Percentiles rank a stretch among this genome's conserved stretches.
These are phyloP conservation scores for Panaeolus cyanescens DNA, from an alignment of 768 basidiomycete genomes.

Conservation along the genomic window DNA sequence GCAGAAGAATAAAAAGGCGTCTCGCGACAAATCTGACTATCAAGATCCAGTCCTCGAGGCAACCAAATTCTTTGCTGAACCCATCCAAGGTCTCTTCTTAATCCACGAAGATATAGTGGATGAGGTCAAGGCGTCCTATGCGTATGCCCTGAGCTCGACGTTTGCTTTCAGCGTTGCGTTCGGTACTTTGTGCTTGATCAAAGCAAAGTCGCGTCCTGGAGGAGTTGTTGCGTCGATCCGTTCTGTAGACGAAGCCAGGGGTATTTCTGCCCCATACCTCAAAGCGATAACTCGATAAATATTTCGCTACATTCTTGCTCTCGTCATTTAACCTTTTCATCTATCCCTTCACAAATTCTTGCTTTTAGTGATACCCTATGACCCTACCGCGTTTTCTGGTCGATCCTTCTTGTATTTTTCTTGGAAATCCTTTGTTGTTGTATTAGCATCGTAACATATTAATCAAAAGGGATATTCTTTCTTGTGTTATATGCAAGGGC, in stretches of 20 bases:
- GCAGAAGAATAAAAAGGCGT: slow-evolving; percentile 12
- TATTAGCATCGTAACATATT: neutral
- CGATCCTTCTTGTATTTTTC: neutral
- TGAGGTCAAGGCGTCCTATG: slow-evolving; percentile 60
- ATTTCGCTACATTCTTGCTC: neutral
- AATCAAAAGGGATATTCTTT: too few species aligned
- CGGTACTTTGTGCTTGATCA: slow-evolving; percentile 51
- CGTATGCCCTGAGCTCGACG: slow-evolving; percentile 28
- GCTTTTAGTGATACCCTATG: too few species aligned
- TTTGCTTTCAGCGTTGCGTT: slow-evolving; percentile 64
- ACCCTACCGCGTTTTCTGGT: too few species aligned
- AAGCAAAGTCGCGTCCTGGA: slow-evolving; percentile 42
- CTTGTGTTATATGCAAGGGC: too few species aligned
- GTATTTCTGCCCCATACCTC: slow-evolving; percentile 28
- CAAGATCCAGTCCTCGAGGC: slow-evolving; percentile 26
- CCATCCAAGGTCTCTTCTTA: slow-evolving; percentile 24
- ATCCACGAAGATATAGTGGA: slow-evolving; percentile 36
- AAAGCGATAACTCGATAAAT: slow-evolving; percentile 21
- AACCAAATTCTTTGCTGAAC: slow-evolving; percentile 27
- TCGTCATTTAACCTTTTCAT: neutral
- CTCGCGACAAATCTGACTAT: slow-evolving; percentile 18
- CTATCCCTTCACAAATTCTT: neutral
- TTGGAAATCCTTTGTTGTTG: neutral
- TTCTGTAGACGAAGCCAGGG: slow-evolving; percentile 42
- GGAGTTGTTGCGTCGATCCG: slow-evolving; percentile 35